Evolutionary conservation across 306 rosid species (phyloP), one percentile per base, ranked within the genome.

Genomic region (Ochetophila trinervis): DNA sequence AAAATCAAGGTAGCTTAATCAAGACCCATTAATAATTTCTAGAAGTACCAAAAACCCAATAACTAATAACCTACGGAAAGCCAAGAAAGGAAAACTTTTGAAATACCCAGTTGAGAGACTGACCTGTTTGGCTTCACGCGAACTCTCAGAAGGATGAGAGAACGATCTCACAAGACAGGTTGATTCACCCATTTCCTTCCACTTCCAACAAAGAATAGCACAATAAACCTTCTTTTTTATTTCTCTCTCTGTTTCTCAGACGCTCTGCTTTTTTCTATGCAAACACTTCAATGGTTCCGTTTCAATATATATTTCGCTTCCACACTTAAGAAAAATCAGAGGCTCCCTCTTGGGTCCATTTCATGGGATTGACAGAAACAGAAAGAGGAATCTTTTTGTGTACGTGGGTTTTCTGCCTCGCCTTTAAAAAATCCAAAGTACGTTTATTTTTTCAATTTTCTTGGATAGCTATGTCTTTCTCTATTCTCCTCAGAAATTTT

Each of bases 81-180:
- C 52, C 23, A 40, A 71, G 18, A 61, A 66, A 57, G 21, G 36
- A 58, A 50, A 52, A 65, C 45, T 23, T 18, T 15, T 5, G 23
- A 70, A 63, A 23, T 11, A 14, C 18, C n/a, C 22, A 12, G 27
- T 50, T 10, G 20, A 20, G 1, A 20, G 12, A 62, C 81, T 66
- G 12, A 90, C 99, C 86, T 86, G 83, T 65, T 72, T 74, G 16
- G 84, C 37, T 56, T 53, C 78, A 63, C 66, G 27, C 13, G 87
- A 77, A 80, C 67, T 53, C 32, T 77, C 83, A 19, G 82, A 65
- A 30, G 90, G 86, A 61, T 70, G 73, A 27, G 88, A 89, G 66
- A 87, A 76, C 16, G 98, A 85, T 55, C 88, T 83, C 32, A 73
- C 63, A 21, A 93, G 86, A 59, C 76, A 85, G 27, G 86, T 65